Evolutionary conservation across 2,329 filamentous ascomycete genomes (phyloP).

Genomic region (Pseudocercospora cruenta): DNA sequence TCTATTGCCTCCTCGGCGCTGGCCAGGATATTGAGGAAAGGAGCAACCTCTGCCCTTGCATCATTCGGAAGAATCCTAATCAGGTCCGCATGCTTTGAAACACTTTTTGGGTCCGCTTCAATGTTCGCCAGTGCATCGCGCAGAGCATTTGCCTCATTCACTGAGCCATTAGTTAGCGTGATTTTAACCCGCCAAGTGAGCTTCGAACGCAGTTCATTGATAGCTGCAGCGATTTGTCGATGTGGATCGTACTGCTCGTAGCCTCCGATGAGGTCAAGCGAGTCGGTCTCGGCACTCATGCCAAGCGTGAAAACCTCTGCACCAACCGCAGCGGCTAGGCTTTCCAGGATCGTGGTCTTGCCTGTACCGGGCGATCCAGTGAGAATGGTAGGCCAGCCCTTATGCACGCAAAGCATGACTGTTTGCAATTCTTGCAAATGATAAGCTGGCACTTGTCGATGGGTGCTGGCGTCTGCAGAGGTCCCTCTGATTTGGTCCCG

Average conservation of each 20-base stretch:
- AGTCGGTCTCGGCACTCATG: slow-evolving; percentile 92
- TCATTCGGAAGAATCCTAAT: slow-evolving; percentile 14
- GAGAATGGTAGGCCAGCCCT: slow-evolving; percentile 85
- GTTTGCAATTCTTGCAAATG: slow-evolving; percentile 79
- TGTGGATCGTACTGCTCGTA: slow-evolving; percentile 92
- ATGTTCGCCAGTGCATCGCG: slow-evolving; percentile 12
- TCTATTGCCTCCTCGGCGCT: slow-evolving; percentile 52
- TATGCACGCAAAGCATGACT: slow-evolving; percentile 81
- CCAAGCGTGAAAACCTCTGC: slow-evolving; percentile 79
- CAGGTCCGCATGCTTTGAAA: slow-evolving; percentile 8
- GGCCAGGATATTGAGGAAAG: slow-evolving; percentile 18
- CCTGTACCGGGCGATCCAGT: slow-evolving; percentile 84
- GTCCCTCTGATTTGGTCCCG: slow-evolving; percentile 52
- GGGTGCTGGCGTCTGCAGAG: slow-evolving; percentile 4
- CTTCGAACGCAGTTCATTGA: slow-evolving; percentile 23
- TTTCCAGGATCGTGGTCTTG: slow-evolving; percentile 78
- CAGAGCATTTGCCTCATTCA: slow-evolving; percentile 12
- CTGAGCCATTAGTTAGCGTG: slow-evolving; percentile 18
- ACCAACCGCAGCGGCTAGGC: slow-evolving; percentile 78
- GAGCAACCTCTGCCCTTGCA: slow-evolving; percentile 7
- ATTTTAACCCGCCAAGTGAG: slow-evolving; percentile 21
- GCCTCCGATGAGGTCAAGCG: slow-evolving; percentile 94
- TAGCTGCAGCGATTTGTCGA: slow-evolving; percentile 45
- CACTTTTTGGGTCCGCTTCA: slow-evolving; percentile 4
- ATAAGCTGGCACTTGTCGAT: neutral